Base-by-base conservation (phyloP, 2,329 filamentous ascomycete species). In the Arthrobotrys musiformis region DNA sequence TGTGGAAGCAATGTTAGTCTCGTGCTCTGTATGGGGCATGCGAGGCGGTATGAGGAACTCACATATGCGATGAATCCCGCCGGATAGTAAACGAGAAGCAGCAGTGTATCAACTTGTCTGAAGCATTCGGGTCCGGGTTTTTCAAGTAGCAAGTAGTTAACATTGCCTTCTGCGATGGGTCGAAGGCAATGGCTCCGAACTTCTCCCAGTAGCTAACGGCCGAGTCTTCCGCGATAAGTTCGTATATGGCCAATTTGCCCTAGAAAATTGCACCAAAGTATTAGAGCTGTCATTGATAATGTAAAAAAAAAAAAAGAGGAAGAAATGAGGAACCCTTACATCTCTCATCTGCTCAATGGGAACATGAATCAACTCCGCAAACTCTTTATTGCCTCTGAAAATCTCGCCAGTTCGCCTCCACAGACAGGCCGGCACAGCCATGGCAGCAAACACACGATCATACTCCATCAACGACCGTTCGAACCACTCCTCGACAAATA, bases 401-500 rank as follows among this genome's bases (percentile, higher is more conserved):
- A 99, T 98, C 85, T 99, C 95, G 8, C 95, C 95, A 0, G 95
- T 99, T 81, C 95, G 88, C 81, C 95, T 88, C 95, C 95, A 99
- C 83, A 94, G 97, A 84, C 95, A 99, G 13, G 95, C 95, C 0
- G 95, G 95, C 78, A 99, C 94, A 1, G 95, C 95, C 95, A 99
- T 99, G 83, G 93, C 97, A 1, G 95, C 95, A 85, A 99, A 99
- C 0, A 99, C 94, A 33, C 95, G 93, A 82, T 99, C 95, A 81
- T 98, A 98, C 82, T 98, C 95, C 92, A 98, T 95, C 80, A 99
- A 85, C 79, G 92, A 95, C 81, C 92, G 90, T 84, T 99, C 95
- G 82, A 99, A 98, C 94, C 95, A 98, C 93, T 98, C 97, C 84
- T 99, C 95, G 9, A 98, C 94, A 74, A 94, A 90, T 28, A 98